Percentiles rank a stretch among this genome's conserved stretches.
phyloP scores from a whole-genome alignment of 2,329 filamentous ascomycete species.

The Sordariomycetes sp. region DNA sequence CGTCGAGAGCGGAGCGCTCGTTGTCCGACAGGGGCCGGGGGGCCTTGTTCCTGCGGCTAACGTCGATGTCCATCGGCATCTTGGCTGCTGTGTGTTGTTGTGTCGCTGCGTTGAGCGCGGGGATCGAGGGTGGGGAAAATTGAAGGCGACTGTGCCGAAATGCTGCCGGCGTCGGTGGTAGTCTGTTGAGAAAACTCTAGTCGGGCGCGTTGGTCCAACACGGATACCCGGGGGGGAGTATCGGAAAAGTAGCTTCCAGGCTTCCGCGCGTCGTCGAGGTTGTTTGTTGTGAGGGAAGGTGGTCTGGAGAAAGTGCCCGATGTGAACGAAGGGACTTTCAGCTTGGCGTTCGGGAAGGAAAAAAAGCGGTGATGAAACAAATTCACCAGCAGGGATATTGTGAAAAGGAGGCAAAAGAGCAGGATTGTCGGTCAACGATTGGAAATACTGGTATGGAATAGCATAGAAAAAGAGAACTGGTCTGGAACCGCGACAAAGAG shows the following conservation, averaged over 20 bases:
- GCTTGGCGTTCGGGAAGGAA: background rate
- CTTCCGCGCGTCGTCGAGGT: background rate
- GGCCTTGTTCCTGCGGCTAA: slow-evolving; percentile 73
- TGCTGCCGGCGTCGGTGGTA: background rate
- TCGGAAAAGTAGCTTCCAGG: background rate
- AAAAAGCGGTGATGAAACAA: background rate
- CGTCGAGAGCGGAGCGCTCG: slow-evolving; percentile 76
- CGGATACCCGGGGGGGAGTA: background rate
- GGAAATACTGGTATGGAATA: background rate
- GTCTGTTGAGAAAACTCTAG: background rate
- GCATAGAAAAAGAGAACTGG: background rate
- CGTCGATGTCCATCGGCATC: slow-evolving; percentile 53
- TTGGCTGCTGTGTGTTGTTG: background rate
- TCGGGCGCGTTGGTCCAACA: background rate
- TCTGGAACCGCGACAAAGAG: background rate
- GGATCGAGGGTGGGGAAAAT: background rate
- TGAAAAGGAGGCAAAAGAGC: background rate
- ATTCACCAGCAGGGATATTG: background rate
- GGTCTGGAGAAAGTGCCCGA: background rate
- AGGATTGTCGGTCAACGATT: background rate
- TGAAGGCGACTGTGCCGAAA: background rate
- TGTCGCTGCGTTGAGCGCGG: background rate
- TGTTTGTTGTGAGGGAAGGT: background rate
- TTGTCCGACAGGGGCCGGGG: slow-evolving; percentile 70
- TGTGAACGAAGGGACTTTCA: background rate